Base-by-base conservation (phyloP, 225 moss, liverwort and hornwort species). In the Physcomitrium patens region DNA sequence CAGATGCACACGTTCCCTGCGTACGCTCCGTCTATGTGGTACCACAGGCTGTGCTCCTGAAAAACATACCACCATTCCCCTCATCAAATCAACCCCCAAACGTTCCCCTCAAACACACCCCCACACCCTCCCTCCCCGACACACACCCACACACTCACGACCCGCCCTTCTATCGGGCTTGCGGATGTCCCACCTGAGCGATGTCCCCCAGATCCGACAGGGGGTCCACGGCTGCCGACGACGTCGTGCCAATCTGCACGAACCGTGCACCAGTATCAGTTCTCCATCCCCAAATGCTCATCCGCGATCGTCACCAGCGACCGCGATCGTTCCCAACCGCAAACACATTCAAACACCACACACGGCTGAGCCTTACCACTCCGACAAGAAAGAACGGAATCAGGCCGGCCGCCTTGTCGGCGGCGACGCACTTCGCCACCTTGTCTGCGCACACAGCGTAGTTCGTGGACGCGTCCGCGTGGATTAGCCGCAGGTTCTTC, bases 181-280 rank as follows among this genome's bases (percentile, higher is more conserved):
- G 31, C 31, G 23, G 22, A 41, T 37, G 9, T 37, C 74, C 63
- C 70, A 94, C 90, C 70, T 80, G 53, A 10, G 93, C 84, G 73
- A 92, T 81, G 61, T 86, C 77, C 53, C 96, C 93, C 2, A 96
- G 74, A 16, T 90, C 87, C 27, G 82, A 59, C 26, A 93, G 68
- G 49, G 93, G 89, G 43, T 93, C 96, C 26, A 96, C 86, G 68
- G 96, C 90, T 66, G 93, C 81, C 44, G 93, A 96, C 28, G 96
- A 96, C 70, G 96, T 96, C 50, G 89, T 96, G 70, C 93, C 96
- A 9, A 96, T 79, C 93, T 94, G 81, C 73, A 76, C 61, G 31
- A 31, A 2, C 2, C 5, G 31, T 5, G 31, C 31, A 2, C 31
- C 5, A 2, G 31, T 5, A 31, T 31, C 31, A 31, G 31, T 31